Evolutionary conservation across 495 filamentous ascomycete species (phyloP).

Genomic region (Penicillium longicatenatum): DNA sequence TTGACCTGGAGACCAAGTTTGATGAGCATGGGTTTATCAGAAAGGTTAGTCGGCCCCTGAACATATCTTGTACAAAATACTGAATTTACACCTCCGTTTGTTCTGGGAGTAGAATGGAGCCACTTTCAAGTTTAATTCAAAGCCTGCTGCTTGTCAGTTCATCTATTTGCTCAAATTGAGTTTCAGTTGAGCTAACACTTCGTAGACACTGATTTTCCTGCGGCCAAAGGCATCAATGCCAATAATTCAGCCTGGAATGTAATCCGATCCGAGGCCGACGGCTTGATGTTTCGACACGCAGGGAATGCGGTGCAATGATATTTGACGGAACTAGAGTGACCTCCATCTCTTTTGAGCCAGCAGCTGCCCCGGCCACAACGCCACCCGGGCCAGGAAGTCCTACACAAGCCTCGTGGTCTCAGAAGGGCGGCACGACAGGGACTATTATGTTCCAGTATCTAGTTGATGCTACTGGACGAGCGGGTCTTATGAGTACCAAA

Average conservation of each 20-base stretch:
- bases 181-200: too few species aligned
- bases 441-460: conserved; percentile 37
- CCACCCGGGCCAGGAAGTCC: conserved; percentile 40
- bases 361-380: too few species aligned
- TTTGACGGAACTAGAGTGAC: conserved; percentile 50
- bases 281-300: conserved; percentile 54
- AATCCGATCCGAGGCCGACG: conserved; percentile 53
- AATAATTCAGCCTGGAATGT: conserved; percentile 60
- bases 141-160: conserved; percentile 17
- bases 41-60: conserved; percentile 38
- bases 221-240: conserved; percentile 37
- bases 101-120: conserved; percentile 52
- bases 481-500: conserved; percentile 36
- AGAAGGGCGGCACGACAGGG: conserved; percentile 45
- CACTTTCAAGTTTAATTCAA: conserved; percentile 48
- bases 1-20: conserved; percentile 49
- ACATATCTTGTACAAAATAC: too few species aligned
- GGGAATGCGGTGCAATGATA: conserved; percentile 43
- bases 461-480: conserved; percentile 42
- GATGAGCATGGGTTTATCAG: conserved; percentile 43
- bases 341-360: too few species aligned
- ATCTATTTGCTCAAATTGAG: too few species aligned
- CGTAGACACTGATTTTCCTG: conserved; percentile 52
- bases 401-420: conserved; percentile 45
- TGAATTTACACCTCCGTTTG: too few species aligned